Base-by-base conservation (phyloP, 2,329 filamentous ascomycete species). In the Sphaceloma murrayae region DNA sequence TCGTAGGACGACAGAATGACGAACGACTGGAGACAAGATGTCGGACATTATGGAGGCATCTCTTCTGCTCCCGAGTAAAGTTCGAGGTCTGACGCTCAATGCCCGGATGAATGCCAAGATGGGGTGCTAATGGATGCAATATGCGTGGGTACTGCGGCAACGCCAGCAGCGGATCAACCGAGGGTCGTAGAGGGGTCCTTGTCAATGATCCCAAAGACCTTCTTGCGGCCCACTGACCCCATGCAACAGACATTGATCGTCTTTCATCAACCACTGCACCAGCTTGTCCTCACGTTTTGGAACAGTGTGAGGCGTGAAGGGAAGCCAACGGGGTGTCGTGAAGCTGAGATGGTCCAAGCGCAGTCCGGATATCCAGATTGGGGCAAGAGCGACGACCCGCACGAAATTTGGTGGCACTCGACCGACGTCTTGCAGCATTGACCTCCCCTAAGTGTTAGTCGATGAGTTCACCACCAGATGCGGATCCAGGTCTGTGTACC, bases 191-290 rank as follows among this genome's bases (percentile, higher is more conserved):
- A n/a, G 19, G 22, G 10, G 5, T 30, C 24, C 17, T 3, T 30
- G 19, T 10, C 10, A 18, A 7, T 10, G 24, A 10, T 8, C 9
- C 13, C 27, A 40, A 8, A 19, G 36, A 27, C 19, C 30, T 22
- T 40, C 24, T 40, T 26, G 36, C 24, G 30, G 36, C 26, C 36
- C 10, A 40, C 30, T 40, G 36, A 40, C 36, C 19, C 19, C 36
- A 26, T 27, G 36, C 36, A 17, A 40, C 22, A 26, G 26, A 40
- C 36, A 40, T 40, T 40, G 36, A 40, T 40, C n/a, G 36, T 38
- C 11, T 38, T 38, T 19, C 34, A 24, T 19, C 34, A n/a, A n/a
- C n/a, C n/a, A n/a, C n/a, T n/a, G n/a, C n/a, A n/a, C n/a, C n/a
- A n/a, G n/a, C n/a, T n/a, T n/a, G 11, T 27, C 13, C 13, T 40